Base-by-base conservation (phyloP, 1,284 basidiomycete genomes). In the Ustilago hordei region DNA sequence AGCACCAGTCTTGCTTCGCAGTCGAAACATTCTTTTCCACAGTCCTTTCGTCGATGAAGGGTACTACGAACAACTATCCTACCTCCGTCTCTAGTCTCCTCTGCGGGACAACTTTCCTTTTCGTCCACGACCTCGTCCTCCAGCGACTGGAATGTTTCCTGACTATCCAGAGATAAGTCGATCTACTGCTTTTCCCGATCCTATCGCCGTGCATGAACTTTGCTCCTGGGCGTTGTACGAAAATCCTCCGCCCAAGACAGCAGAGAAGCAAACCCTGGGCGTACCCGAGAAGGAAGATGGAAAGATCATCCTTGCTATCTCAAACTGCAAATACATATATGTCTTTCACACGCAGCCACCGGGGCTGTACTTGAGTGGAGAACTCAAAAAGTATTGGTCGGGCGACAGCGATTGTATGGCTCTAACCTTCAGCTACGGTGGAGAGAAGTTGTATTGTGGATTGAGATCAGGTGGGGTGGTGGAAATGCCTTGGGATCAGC, bases 391-490 rank as follows among this genome's bases (percentile, higher is more conserved):
- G 15, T 48, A 23, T n/a, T 6, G 36, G 32, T 45, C 15, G 2
- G 35, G 41, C 9, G 45, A 39, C 1, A 73, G 70, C 61, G 61
- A 73, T 23, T 55, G 63, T 34, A 73, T 61, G 70, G 55, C 65
- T 2, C 23, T 61, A 4, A 34, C 61, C 0, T 67, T 73, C 41
- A 32, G 53, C 23, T 19, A 17, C 15, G 7, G 7, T 11, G 58
- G 64, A 35, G 19, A 50, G 11, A 34, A 17, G 1, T 56, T 75
- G 7, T 75, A 55, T 28, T 63, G 53, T 47, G 72, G 72, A 5
- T 28, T 54, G 1, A 60, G 72, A 1, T 69, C 67, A 2, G 72
- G 72, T 19, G 13, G 12, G 1, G 57, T 75, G 8, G n/a, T 66
- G 3, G 55, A 41, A 1, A 55, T 53, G 60, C 52, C 36, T 23